Base-by-base conservation (phyloP, 208 protist species). In the Leishmania guyanensis region DNA sequence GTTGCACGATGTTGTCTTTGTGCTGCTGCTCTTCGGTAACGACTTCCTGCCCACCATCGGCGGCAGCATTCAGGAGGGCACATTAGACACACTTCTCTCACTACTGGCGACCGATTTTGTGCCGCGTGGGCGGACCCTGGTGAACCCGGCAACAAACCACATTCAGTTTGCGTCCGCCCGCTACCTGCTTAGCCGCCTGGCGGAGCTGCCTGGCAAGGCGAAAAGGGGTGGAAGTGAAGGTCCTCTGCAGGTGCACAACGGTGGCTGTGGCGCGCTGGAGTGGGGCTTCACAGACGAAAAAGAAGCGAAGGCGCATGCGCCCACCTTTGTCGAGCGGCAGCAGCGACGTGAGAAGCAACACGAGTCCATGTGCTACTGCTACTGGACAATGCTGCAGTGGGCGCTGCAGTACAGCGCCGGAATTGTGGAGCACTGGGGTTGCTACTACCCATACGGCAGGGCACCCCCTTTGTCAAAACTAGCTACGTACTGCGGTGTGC, bases 1-100 rank as follows among this genome's bases (percentile, higher is more conserved):
- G 1, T 77, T 96, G 60, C 98, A 99, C 86, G 99, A 99, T 86
- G 99, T 99, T 51, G 94, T 99, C 12, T 99, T 99, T 77, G 86
- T 99, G 10, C 94, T 98, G 85, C 98, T 99, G 71, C 96, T 99
- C 78, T 98, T 98, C 80, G 99, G 99, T 46, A 99, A 99, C 88
- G 99, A 99, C 88, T 99, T 99, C 83, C 86, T 99, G 50, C 99
- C 99, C 5, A 97, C 98, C 5, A 86, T 95, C 36, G 88, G 99
- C 8, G 94, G 99, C 33, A 91, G 91, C 75, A 99, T 99, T 65
- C 85, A 93, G 69, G 93, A 99, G 69, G 96, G 97, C 76, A 98
- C 96, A 29, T 86, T 99, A 16, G 98, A 99, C 82, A 83, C 86
- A 39, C 84, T 99, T 1, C 85, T 98, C 16, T 78, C 81, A 58